phyloP scores from a whole-genome alignment of 2,329 filamentous ascomycete species.

The Paraphoma chrysanthemicola region DNA sequence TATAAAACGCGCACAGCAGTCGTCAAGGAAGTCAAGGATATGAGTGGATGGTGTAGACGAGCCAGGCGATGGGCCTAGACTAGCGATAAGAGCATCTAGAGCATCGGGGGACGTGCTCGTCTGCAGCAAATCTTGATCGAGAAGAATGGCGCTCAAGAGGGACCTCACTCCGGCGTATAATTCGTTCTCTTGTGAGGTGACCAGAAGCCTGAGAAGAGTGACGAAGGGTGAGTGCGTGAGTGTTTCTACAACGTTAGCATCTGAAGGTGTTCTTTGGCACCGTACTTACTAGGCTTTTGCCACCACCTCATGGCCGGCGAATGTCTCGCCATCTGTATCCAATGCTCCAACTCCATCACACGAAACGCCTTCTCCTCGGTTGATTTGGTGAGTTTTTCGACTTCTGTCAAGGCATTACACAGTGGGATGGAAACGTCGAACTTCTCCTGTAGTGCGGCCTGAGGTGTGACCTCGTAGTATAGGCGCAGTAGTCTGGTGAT shows the following conservation, averaged over 20 bases:
- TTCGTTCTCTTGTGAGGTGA: constrained; percentile 57
- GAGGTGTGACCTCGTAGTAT: constrained; percentile 86
- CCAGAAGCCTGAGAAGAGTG: constrained; percentile 69
- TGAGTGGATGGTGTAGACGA: constrained; percentile 31
- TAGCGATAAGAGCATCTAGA: constrained; percentile 57
- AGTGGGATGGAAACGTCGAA: constrained; percentile 87
- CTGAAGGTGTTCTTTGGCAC: not conserved
- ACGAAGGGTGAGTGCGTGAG: constrained; percentile 73
- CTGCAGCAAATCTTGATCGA: constrained; percentile 72
- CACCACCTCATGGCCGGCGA: constrained; percentile 93
- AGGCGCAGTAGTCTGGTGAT: constrained; percentile 78
- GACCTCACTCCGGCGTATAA: constrained; percentile 60
- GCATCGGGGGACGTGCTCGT: constrained; percentile 47
- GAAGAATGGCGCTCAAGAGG: constrained; percentile 66
- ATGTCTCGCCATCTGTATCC: constrained; percentile 79
- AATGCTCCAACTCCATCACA: constrained; percentile 78
- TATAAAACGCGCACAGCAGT: constrained; percentile 78
- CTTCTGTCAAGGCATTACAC: constrained; percentile 68
- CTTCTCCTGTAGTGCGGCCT: constrained; percentile 79
- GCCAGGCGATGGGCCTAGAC: constrained; percentile 51
- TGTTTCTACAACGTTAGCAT: constrained; percentile 53
- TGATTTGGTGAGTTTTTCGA: constrained; percentile 54
- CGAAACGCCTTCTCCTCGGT: constrained; percentile 63
- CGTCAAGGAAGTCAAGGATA: constrained; percentile 79
- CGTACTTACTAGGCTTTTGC: constrained; percentile 65